phyloP scores from a whole-genome alignment of 75 land plant genomes.

The Isoetes taiwanensis region DNA sequence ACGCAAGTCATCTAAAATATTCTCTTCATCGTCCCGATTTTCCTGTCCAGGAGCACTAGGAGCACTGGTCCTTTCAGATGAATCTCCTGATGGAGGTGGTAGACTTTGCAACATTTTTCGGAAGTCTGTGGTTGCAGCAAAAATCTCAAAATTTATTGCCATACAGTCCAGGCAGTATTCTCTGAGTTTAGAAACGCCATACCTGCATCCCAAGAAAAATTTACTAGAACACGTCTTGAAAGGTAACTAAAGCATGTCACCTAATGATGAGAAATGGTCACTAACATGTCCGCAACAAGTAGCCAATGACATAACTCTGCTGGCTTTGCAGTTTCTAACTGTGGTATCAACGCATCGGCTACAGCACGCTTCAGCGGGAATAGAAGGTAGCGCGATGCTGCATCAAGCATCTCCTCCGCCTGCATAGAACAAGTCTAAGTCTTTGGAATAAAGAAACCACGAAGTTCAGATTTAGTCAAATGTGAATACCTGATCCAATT shows the following conservation, averaged over 20 bases:
- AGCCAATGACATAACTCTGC: constrained; percentile 88
- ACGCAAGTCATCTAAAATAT: constrained; percentile 81
- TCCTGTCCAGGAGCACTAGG: constrained; percentile 86
- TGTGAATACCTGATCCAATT: neutral
- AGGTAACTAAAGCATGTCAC: neutral
- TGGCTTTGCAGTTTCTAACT: constrained; percentile 57
- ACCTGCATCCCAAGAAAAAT: constrained; percentile 31
- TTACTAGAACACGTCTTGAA: neutral
- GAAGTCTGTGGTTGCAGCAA: constrained; percentile 65
- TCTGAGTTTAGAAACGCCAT: constrained; percentile 69
- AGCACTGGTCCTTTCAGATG: constrained; percentile 55
- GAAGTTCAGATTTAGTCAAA: neutral
- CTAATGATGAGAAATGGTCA: neutral
- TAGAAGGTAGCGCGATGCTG: constrained; percentile 83
- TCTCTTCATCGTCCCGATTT: constrained; percentile 38
- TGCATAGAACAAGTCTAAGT: constrained; percentile 12
- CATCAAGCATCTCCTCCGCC: constrained; percentile 96
- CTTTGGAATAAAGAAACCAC: neutral
- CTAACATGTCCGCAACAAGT: constrained; percentile 71
- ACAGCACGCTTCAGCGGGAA: constrained; percentile 87
- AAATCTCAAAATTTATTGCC: constrained; percentile 84
- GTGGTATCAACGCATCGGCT: constrained; percentile 80
- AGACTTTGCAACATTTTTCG: constrained; percentile 57
- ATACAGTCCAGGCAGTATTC: constrained; percentile 81
- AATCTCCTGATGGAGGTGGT: constrained; percentile 92